These are phyloP conservation scores for Xerocomus cyaneibrunnescens DNA, from an alignment of 1,284 basidiomycete genomes.

Conservation along the genomic window DNA sequence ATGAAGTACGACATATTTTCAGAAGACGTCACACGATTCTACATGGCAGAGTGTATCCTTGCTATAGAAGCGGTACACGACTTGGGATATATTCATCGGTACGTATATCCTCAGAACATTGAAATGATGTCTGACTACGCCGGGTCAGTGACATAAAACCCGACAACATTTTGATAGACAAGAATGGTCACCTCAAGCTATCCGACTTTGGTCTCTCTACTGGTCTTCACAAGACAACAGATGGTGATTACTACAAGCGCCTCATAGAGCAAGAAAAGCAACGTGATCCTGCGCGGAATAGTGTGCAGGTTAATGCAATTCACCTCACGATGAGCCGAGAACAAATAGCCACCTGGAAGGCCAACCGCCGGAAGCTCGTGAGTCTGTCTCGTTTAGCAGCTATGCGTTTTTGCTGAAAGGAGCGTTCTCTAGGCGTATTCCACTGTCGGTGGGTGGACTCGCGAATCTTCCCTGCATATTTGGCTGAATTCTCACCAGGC, in stretches of 20 bases:
- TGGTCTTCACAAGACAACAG: constrained; percentile 96
- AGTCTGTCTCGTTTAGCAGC: constrained; percentile 28
- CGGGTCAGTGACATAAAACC: constrained; percentile 91
- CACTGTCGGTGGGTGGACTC: constrained; percentile 75
- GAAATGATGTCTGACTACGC: not conserved
- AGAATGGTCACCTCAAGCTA: constrained; percentile 94
- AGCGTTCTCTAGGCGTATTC: constrained; percentile 76
- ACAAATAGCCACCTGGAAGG: constrained; percentile 98
- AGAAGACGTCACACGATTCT: constrained; percentile 98
- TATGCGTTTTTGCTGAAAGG: constrained; percentile 10
- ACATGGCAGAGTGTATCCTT: constrained; percentile 98
- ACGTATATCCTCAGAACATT: constrained; percentile 26
- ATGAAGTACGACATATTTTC: constrained; percentile 99
- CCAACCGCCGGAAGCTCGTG: constrained; percentile 93
- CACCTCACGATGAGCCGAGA: constrained; percentile 94
- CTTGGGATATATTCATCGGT: constrained; percentile 99
- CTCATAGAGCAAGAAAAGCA: constrained; percentile 69
- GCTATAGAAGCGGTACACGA: constrained; percentile 99
- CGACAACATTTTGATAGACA: constrained; percentile 98
- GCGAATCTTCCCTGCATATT: not conserved
- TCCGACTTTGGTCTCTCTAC: constrained; percentile 99
- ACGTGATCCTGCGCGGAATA: constrained; percentile 73
- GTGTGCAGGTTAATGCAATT: constrained; percentile 94
- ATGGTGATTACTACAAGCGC: constrained; percentile 93
- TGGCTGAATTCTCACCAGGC: constrained; percentile 19